A percentile compares a stretch with the other conserved stretches of the same genome.
Conservation (phyloP, 208 protist genomes). For the Acanthamoeba divionensis region DNA sequence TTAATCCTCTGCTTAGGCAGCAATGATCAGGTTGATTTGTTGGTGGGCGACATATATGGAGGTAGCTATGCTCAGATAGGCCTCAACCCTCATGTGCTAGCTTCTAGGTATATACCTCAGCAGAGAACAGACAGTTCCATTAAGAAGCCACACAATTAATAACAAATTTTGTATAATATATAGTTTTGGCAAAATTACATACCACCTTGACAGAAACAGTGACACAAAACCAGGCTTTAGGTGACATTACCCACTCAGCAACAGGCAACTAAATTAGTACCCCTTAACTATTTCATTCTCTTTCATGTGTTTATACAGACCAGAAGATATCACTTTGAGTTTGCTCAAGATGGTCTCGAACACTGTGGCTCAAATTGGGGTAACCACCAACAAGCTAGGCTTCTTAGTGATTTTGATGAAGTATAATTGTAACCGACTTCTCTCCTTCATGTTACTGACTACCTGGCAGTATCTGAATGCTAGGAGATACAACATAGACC, state of each 20-base stretch:
- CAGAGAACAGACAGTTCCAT: too few relatives aligned
- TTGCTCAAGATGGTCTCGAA: not conserved
- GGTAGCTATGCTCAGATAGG: slow-evolving; percentile 83
- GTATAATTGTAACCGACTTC: too few relatives aligned
- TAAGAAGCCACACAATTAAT: too few relatives aligned
- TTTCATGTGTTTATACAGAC: not conserved
- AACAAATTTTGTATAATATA: too few relatives aligned
- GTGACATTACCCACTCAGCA: too few relatives aligned
- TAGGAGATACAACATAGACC: not conserved
- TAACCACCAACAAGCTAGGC: too few relatives aligned
- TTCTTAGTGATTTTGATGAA: too few relatives aligned
- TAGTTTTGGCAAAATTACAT: not conserved
- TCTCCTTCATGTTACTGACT: too few relatives aligned
- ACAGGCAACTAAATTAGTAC: too few relatives aligned
- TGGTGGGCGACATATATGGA: slow-evolving; percentile 97
- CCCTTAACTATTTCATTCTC: not conserved
- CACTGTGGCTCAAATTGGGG: not conserved
- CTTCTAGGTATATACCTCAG: too few relatives aligned
- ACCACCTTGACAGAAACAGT: not conserved
- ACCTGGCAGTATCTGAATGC: too few relatives aligned
- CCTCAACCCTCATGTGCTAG: slow-evolving; percentile 71
- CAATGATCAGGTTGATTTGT: slow-evolving; percentile 92
- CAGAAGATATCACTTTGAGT: not conserved
- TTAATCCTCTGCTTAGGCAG: slow-evolving; percentile 77
- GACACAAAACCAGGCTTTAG: too few relatives aligned